These are phyloP conservation scores for Hibiscus trionum DNA, from an alignment of 345 rosid genomes.

Conservation along the genomic window DNA sequence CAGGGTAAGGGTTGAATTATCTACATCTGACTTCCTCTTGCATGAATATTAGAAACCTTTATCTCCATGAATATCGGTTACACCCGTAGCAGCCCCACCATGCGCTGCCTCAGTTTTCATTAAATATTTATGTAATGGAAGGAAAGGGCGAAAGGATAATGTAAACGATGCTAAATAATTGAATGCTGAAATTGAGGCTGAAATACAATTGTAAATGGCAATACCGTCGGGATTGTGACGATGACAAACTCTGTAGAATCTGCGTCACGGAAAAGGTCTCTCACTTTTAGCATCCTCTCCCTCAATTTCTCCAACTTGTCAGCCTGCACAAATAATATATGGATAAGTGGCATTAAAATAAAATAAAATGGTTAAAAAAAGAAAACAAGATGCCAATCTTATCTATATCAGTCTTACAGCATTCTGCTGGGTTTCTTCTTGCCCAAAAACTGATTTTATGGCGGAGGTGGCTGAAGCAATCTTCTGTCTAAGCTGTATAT, in stretches of 20 bases:
- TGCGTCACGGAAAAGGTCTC: slow-evolving; percentile 84
- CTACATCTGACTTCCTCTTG: background rate
- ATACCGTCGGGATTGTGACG: slow-evolving; percentile 93
- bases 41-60: background rate
- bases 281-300: slow-evolving; percentile 96
- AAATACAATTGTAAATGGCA: slow-evolving; percentile 5
- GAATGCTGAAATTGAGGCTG: background rate
- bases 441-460: slow-evolving; percentile 89
- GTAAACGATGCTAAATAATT: background rate
- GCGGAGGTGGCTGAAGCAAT: slow-evolving; percentile 90
- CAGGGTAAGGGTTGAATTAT: background rate
- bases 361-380: background rate
- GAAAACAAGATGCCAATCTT: slow-evolving; percentile 8
- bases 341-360: background rate
- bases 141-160: background rate
- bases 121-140: background rate
- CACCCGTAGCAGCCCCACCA: background rate
- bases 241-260: slow-evolving; percentile 92
- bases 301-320: slow-evolving; percentile 79
- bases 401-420: slow-evolving; percentile 46
- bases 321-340: slow-evolving; percentile 33
- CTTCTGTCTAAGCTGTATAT: slow-evolving; percentile 81
- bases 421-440: slow-evolving; percentile 51
- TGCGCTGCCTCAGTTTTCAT: background rate
- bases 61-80: background rate